Evolutionary conservation across 2,329 filamentous ascomycete genomes (phyloP).

Genomic region (Trichoderma guizhouense): DNA sequence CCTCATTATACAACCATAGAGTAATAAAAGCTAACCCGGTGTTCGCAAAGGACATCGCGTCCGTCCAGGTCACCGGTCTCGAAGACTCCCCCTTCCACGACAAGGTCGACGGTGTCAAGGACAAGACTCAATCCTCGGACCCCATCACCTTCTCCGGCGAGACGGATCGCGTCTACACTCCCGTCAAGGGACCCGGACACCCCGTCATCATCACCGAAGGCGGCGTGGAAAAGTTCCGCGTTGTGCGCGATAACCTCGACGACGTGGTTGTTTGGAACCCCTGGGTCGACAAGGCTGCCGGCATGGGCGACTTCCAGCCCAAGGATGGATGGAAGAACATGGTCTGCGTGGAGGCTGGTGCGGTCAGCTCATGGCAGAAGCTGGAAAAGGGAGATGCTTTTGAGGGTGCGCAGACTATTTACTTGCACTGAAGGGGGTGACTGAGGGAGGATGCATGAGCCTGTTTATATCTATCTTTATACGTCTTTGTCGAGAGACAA

Average conservation of each 20-base stretch:
- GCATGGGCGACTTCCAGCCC: slow-evolving; percentile 82
- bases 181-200: slow-evolving; percentile 56
- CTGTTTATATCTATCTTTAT: background rate
- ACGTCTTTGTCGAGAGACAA: background rate
- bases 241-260: slow-evolving; percentile 78
- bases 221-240: slow-evolving; percentile 63
- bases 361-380: slow-evolving; percentile 76
- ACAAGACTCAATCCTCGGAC: slow-evolving; percentile 62
- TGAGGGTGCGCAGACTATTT: slow-evolving; percentile 59
- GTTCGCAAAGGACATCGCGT: slow-evolving; percentile 67
- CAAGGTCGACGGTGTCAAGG: slow-evolving; percentile 68
- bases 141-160: slow-evolving; percentile 70
- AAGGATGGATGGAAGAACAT: slow-evolving; percentile 90
- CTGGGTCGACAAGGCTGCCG: slow-evolving; percentile 79
- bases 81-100: slow-evolving; percentile 74
- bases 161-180: slow-evolving; percentile 85
- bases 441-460: background rate
- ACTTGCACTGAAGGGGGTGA: slow-evolving; percentile 24
- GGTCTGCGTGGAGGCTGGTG: slow-evolving; percentile 90
- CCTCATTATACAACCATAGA: background rate
- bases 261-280: slow-evolving; percentile 98
- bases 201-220: slow-evolving; percentile 59
- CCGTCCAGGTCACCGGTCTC: slow-evolving; percentile 71
- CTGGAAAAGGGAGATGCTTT: slow-evolving; percentile 74
- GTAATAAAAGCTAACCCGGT: background rate